Conservation (phyloP, 2,329 filamentous ascomycete species). For the Chrysoporthe deuterocubensis region DNA sequence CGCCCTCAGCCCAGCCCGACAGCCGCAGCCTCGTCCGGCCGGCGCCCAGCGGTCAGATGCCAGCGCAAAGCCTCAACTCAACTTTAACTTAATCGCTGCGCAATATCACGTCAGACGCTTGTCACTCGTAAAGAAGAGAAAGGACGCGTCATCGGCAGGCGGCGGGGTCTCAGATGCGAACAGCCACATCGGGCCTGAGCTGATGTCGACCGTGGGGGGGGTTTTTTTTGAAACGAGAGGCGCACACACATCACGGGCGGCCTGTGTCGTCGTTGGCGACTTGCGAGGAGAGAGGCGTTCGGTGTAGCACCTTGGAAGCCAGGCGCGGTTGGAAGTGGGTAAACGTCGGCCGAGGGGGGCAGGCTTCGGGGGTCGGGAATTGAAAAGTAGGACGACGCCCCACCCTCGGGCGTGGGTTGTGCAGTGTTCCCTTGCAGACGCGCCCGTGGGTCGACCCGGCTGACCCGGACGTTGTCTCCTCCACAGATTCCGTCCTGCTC, state of each 20-base stretch:
- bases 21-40: not conserved
- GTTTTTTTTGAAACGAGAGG: not conserved
- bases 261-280: not conserved
- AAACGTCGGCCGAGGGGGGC: not conserved
- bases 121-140: not conserved
- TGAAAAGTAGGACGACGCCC: slow-evolving; percentile 4
- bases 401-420: slow-evolving; percentile 13
- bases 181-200: slow-evolving; percentile 1
- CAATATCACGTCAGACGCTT: slow-evolving; percentile 6
- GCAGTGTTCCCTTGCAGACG: not conserved
- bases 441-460: slow-evolving; percentile 1
- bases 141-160: slow-evolving; percentile 35
- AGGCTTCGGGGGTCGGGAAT: slow-evolving; percentile 14
- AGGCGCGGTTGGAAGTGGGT: not conserved
- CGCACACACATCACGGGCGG: not conserved
- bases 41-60: not conserved
- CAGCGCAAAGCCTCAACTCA: not conserved
- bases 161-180: slow-evolving; percentile 17
- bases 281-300: not conserved
- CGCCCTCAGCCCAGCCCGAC: not conserved
- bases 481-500: slow-evolving; percentile 7
- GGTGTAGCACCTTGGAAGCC: not conserved
- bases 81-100: slow-evolving; percentile 7
- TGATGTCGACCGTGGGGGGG: slow-evolving; percentile 12
- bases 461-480: slow-evolving; percentile 4